A percentile compares a stretch with the other conserved stretches of the same genome.
These are phyloP conservation scores for Penicillium arizonense DNA, from an alignment of 495 filamentous ascomycete species.

Conservation along the genomic window DNA sequence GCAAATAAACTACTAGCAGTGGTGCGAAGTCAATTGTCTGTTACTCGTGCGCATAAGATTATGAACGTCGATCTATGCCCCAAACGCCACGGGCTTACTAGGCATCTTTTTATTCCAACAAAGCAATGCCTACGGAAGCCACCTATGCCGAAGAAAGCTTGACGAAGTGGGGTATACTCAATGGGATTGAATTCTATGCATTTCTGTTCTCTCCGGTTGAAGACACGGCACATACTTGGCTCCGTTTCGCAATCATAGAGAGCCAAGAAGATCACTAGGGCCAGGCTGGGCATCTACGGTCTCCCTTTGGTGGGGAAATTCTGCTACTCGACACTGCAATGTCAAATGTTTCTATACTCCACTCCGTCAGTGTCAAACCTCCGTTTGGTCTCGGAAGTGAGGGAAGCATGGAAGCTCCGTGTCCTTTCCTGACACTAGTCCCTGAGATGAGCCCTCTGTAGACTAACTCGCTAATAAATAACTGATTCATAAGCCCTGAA, in stretches of 20 bases:
- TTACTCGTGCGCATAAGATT: background rate
- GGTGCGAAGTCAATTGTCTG: too few species aligned
- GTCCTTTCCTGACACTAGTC: conserved; percentile 12
- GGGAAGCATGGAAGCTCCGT: conserved; percentile 4
- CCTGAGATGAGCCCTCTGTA: background rate
- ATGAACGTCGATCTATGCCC: conserved; percentile 21
- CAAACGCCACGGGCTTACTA: conserved; percentile 18
- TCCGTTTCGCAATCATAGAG: conserved; percentile 6
- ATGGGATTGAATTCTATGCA: background rate
- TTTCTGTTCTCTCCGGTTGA: background rate
- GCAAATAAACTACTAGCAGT: too few species aligned
- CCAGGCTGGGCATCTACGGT: background rate
- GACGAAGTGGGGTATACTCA: conserved; percentile 1
- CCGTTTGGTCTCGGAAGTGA: background rate
- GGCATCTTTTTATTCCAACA: background rate
- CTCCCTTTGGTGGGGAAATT: background rate
- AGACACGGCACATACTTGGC: background rate
- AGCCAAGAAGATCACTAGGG: background rate
- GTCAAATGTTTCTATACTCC: background rate
- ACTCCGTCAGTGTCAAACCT: background rate
- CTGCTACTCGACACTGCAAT: background rate
- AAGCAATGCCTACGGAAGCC: background rate
- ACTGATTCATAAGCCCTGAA: too few species aligned
- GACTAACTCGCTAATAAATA: too few species aligned
- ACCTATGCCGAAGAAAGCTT: conserved; percentile 13